These are phyloP conservation scores for Lithohypha guttulata DNA, from an alignment of 2,329 filamentous ascomycete genomes.

Conservation along the genomic window DNA sequence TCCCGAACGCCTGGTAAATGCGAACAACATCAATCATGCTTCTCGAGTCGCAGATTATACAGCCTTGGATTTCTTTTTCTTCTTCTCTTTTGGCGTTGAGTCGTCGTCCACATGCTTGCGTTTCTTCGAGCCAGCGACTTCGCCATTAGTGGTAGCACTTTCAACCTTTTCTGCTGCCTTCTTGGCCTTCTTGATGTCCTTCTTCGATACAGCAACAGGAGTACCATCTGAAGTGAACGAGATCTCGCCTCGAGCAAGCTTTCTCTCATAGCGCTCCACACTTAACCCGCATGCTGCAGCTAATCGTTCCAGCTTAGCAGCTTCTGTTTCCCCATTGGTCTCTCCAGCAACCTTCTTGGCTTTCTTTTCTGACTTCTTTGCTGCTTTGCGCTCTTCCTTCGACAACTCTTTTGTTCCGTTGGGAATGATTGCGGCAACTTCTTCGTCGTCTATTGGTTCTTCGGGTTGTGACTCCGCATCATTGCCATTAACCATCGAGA, in stretches of 20 bases:
- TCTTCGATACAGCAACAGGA: constrained; percentile 60
- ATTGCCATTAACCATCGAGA: constrained; percentile 35
- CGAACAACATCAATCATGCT: constrained; percentile 23
- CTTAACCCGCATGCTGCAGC: constrained; percentile 59
- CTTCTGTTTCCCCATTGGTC: constrained; percentile 31
- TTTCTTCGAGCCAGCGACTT: constrained; percentile 52
- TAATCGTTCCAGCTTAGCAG: constrained; percentile 42
- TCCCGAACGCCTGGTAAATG: too few species aligned
- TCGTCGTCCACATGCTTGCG: constrained; percentile 50
- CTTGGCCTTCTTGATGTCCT: constrained; percentile 62
- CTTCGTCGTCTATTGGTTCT: constrained; percentile 34
- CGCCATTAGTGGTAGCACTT: constrained; percentile 32
- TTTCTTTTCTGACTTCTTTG: constrained; percentile 31
- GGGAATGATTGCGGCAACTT: constrained; percentile 22
- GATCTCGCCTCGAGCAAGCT: constrained; percentile 66
- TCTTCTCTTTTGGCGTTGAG: constrained; percentile 43
- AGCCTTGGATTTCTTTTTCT: constrained; percentile 39
- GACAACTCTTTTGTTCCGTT: constrained; percentile 13
- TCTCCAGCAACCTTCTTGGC: constrained; percentile 28
- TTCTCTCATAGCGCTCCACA: constrained; percentile 66
- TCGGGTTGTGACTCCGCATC: constrained; percentile 33
- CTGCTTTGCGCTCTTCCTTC: constrained; percentile 14
- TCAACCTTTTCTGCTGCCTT: constrained; percentile 50
- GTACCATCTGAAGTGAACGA: constrained; percentile 54
- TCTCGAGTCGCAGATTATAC: too few species aligned